A percentile compares a stretch with the other conserved stretches of the same genome.
Evolutionary conservation across 495 filamentous ascomycete species (phyloP).

Genomic region (Niebla homalea): DNA sequence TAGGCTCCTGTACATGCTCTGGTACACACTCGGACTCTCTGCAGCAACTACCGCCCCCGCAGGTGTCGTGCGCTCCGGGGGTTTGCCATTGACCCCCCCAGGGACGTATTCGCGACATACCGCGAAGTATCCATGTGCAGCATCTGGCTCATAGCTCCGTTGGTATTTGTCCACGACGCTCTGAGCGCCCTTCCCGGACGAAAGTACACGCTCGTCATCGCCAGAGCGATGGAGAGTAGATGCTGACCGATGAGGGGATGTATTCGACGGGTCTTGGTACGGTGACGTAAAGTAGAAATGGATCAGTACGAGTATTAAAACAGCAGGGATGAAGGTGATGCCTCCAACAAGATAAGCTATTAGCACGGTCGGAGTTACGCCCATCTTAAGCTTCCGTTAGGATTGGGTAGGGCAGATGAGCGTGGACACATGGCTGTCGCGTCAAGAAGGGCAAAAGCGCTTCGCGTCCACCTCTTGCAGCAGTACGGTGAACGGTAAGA

Average conservation of each 20-base stretch:
- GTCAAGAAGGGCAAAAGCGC: background rate
- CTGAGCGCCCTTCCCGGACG: constrained; percentile 32
- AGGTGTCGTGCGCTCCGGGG: constrained; percentile 75
- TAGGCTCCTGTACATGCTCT: constrained; percentile 92
- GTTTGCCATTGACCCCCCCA: constrained; percentile 81
- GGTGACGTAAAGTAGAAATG: constrained; percentile 61
- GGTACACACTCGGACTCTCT: constrained; percentile 86
- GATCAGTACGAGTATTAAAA: constrained; percentile 48
- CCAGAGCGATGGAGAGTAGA: constrained; percentile 18
- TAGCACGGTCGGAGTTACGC: constrained; percentile 55
- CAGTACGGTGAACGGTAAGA: too few species aligned
- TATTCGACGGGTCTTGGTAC: constrained; percentile 19
- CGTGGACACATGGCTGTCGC: background rate
- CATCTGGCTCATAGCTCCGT: constrained; percentile 57
- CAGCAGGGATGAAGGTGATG: constrained; percentile 73
- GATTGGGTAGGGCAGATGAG: background rate
- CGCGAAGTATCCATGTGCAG: constrained; percentile 85
- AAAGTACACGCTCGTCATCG: constrained; percentile 37
- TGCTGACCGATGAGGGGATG: constrained; percentile 27
- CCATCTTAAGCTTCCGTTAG: constrained; percentile 33
- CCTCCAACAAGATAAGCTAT: constrained; percentile 77
- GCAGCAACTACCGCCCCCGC: constrained; percentile 54
- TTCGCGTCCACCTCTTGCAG: background rate
- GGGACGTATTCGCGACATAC: constrained; percentile 88
- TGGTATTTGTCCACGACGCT: constrained; percentile 40